These are phyloP conservation scores for Polytrichum commune DNA, from an alignment of 225 moss, liverwort and hornwort genomes.

Conservation along the genomic window DNA sequence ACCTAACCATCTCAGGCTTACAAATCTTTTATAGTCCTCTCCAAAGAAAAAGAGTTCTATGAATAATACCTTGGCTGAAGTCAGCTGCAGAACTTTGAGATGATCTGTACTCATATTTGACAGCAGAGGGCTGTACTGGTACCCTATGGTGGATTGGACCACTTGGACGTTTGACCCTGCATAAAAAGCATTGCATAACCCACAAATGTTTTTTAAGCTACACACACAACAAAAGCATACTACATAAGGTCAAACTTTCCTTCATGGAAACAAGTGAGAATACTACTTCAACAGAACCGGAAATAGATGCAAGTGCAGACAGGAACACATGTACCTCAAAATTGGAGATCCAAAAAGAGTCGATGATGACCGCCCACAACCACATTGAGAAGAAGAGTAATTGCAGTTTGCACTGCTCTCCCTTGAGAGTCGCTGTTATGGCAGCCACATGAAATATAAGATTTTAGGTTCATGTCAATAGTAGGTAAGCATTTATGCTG, in stretches of 20 bases:
- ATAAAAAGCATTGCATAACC: not conserved
- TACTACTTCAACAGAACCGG: not conserved
- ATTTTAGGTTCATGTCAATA: no score
- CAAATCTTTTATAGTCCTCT: no score
- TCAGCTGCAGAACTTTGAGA: constrained; percentile 37
- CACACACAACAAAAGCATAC: not conserved
- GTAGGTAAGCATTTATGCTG: no score
- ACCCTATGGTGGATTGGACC: constrained; percentile 20
- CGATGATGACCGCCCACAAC: constrained; percentile 40
- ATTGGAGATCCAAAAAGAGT: constrained; percentile 34
- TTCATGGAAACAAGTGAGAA: not conserved
- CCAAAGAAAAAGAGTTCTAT: not conserved
- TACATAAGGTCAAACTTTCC: not conserved
- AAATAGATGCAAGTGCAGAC: not conserved
- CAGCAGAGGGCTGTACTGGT: constrained; percentile 43
- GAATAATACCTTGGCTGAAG: constrained; percentile 41
- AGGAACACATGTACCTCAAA: constrained; percentile 26
- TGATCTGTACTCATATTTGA: constrained; percentile 57
- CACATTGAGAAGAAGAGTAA: constrained; percentile 24
- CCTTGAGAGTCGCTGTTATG: constrained; percentile 30
- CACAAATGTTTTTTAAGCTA: not conserved
- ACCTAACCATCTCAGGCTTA: no score
- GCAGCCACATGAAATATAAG: not conserved
- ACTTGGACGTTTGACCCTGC: constrained; percentile 29
- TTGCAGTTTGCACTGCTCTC: constrained; percentile 12